These are phyloP conservation scores for Plasmodium billcollinsi DNA, from an alignment of 169 alveolate species.

Conservation along the genomic window DNA sequence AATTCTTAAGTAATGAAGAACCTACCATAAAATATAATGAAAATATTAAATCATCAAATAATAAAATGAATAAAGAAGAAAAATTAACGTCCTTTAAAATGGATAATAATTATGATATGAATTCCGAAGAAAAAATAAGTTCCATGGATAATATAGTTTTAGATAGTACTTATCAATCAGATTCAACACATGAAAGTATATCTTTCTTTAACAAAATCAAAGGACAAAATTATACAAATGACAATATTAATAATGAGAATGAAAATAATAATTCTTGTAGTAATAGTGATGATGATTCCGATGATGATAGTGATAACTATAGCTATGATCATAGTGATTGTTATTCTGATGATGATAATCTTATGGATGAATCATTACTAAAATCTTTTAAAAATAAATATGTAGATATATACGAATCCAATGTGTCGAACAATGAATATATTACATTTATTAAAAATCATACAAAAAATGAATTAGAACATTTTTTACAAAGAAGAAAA, in stretches of 20 bases:
- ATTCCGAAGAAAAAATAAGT: conserved; percentile 15
- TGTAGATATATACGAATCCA: conserved; percentile 53
- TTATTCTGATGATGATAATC: background rate
- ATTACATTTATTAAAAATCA: conserved; percentile 33
- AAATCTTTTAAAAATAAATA: conserved; percentile 23
- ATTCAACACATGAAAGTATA: conserved; percentile 3
- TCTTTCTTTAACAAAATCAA: background rate
- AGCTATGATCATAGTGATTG: no score
- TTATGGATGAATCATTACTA: conserved; percentile 23
- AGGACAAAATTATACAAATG: background rate
- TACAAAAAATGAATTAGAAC: conserved; percentile 49
- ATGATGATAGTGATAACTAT: conserved; percentile 5
- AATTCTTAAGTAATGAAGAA: conserved; percentile 70
- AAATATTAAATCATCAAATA: conserved; percentile 37
- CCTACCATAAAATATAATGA: conserved; percentile 27
- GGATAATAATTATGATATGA: conserved; percentile 9
- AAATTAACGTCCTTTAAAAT: conserved; percentile 49
- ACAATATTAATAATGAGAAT: background rate
- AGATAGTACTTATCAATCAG: conserved; percentile 51
- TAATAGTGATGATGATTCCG: background rate
- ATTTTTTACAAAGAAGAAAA: conserved; percentile 44
- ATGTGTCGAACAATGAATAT: conserved; percentile 7
- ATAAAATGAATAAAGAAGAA: conserved; percentile 7
- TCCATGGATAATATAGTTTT: conserved; percentile 7
- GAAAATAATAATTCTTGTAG: background rate